These are phyloP conservation scores for Colletotrichum sp. DNA, from an alignment of 2,329 filamentous ascomycete genomes.

Conservation along the genomic window DNA sequence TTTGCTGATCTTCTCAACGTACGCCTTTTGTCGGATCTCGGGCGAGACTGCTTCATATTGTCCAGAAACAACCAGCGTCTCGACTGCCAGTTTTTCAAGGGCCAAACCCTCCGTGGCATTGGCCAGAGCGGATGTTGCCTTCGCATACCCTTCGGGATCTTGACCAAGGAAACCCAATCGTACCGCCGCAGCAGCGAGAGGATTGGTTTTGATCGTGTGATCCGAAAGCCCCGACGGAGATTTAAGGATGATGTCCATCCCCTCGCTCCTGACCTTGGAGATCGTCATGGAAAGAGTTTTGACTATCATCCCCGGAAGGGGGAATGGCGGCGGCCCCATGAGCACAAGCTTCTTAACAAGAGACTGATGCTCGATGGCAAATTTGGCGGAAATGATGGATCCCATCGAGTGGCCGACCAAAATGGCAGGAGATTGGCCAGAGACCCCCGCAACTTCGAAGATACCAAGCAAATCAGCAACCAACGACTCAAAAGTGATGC, in stretches of 20 bases:
- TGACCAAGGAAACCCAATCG: conserved; percentile 49
- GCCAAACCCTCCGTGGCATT: conserved; percentile 35
- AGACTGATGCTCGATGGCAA: conserved; percentile 42
- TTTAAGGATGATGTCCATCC: conserved; percentile 48
- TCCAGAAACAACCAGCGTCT: conserved; percentile 48
- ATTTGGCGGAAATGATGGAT: conserved; percentile 49
- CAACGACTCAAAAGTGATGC: conserved; percentile 46
- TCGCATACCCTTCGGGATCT: conserved; percentile 60
- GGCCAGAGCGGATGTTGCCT: conserved; percentile 55
- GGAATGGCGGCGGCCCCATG: conserved; percentile 50
- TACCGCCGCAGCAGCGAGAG: conserved; percentile 44
- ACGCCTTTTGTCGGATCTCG: conserved; percentile 21
- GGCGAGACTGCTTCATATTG: conserved; percentile 44
- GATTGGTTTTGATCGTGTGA: conserved; percentile 38
- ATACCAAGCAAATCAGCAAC: conserved; percentile 45
- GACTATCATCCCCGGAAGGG: conserved; percentile 35
- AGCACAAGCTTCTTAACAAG: conserved; percentile 50
- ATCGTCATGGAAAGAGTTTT: conserved; percentile 39
- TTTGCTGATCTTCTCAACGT: conserved; percentile 29
- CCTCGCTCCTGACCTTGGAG: conserved; percentile 40
- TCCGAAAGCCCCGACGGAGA: conserved; percentile 28
- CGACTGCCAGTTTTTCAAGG: conserved; percentile 33
- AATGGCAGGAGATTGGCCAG: conserved; percentile 32
- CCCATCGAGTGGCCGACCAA: conserved; percentile 58
- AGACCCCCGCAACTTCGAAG: conserved; percentile 35